phyloP scores from a whole-genome alignment of 2,329 filamentous ascomycete species.

The Rasamsonia emersonii region DNA sequence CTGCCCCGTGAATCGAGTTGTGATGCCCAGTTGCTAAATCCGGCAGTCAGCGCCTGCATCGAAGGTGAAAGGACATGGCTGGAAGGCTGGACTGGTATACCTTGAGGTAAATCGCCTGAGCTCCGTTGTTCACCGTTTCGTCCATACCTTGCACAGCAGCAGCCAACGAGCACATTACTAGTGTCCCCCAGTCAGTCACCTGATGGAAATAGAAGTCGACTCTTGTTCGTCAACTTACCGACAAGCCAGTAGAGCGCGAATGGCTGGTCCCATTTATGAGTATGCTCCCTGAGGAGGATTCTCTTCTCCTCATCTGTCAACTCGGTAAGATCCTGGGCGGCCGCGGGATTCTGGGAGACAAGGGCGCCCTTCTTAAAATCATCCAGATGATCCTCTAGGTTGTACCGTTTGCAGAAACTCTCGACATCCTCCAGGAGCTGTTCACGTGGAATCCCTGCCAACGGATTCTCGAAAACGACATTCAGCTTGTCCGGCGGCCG shows the following conservation, averaged over 20 bases:
- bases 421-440: conserved; percentile 48
- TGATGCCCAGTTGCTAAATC: conserved; percentile 7
- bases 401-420: conserved; percentile 43
- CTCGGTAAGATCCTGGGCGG: conserved; percentile 41
- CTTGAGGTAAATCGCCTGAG: conserved; percentile 28
- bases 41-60: conserved; percentile 1
- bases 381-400: conserved; percentile 41
- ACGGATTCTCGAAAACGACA: conserved; percentile 44
- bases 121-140: conserved; percentile 43
- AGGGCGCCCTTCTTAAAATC: conserved; percentile 45
- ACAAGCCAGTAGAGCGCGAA: conserved; percentile 41
- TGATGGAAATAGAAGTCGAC: not conserved
- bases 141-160: conserved; percentile 49
- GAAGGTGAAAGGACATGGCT: not conserved
- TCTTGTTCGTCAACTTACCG: conserved; percentile 16
- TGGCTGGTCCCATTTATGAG: conserved; percentile 44
- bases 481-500: conserved; percentile 19
- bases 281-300: conserved; percentile 35
- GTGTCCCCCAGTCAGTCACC: conserved; percentile 14
- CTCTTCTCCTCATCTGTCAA: conserved; percentile 37
- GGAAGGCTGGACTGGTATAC: conserved; percentile 8
- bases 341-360: conserved; percentile 43
- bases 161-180: conserved; percentile 44
- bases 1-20: conserved; percentile 13
- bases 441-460: conserved; percentile 45